Conservation (phyloP, 1,139 yeast species). For the Hanseniaspora gamundiae region DNA sequence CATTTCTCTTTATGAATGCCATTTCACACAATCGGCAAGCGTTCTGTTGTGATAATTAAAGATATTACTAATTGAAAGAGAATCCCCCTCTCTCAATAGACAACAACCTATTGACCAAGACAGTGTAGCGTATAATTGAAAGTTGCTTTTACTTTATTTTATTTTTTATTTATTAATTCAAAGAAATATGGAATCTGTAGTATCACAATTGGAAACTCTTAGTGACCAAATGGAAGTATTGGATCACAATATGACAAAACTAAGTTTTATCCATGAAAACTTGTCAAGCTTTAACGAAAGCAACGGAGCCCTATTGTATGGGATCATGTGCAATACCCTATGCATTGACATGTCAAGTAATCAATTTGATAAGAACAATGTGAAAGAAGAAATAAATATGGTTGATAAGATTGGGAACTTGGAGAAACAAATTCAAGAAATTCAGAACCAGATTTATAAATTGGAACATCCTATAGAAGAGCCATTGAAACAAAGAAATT, state of each 20-base stretch:
- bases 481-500: too few relatives aligned
- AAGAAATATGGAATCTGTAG: background rate
- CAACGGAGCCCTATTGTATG: conserved; percentile 48
- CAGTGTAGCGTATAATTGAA: too few relatives aligned
- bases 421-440: conserved; percentile 11
- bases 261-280: conserved; percentile 40
- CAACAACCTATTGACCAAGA: too few relatives aligned
- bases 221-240: conserved; percentile 30
- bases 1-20: too few relatives aligned
- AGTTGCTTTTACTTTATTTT: too few relatives aligned
- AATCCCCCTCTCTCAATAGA: too few relatives aligned
- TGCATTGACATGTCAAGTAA: conserved; percentile 41
- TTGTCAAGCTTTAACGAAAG: conserved; percentile 49
- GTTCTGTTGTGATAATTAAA: too few relatives aligned
- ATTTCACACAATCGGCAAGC: too few relatives aligned
- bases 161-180: too few relatives aligned
- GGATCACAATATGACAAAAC: conserved; percentile 34
- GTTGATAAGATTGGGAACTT: conserved; percentile 13
- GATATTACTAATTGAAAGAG: too few relatives aligned
- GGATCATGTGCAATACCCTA: conserved; percentile 53
- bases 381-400: conserved; percentile 14
- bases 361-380: conserved; percentile 15
- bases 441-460: background rate
- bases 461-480: background rate
- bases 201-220: background rate